Percentiles rank a stretch among this genome's conserved stretches.
Conservation (phyloP, 768 basidiomycete species). For the Mycena latifolia region DNA sequence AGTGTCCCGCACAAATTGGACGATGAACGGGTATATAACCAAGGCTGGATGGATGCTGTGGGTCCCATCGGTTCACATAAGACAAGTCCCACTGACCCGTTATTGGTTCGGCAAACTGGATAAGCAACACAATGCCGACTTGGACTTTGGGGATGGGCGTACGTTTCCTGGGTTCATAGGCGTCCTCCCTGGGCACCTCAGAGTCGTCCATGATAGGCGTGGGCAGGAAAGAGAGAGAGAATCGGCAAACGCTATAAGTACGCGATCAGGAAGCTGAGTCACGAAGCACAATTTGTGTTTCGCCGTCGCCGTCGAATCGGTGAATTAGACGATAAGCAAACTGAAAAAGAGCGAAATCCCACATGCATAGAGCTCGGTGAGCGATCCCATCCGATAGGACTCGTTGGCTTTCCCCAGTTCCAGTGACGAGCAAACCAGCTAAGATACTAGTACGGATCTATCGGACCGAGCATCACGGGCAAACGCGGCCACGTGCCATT, state of each 20-base stretch:
- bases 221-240: not conserved
- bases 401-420: too few species aligned
- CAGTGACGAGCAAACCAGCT: too few species aligned
- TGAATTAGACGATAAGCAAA: too few species aligned
- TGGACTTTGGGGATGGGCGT: conserved; percentile 26
- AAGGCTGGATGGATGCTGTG: not conserved
- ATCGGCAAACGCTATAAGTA: not conserved
- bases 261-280: not conserved
- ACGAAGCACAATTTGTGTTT: too few species aligned
- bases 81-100: conserved; percentile 11
- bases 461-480: too few species aligned
- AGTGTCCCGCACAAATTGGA: conserved; percentile 15
- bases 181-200: not conserved
- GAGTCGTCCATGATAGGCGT: conserved; percentile 3
- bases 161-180: not conserved
- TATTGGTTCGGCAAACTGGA: conserved; percentile 27
- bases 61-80: not conserved
- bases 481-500: too few species aligned
- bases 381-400: too few species aligned
- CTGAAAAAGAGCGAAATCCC: too few species aligned
- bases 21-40: conserved; percentile 29
- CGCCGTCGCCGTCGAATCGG: too few species aligned
- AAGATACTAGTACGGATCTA: too few species aligned
- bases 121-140: conserved; percentile 12
- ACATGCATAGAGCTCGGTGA: too few species aligned